Evolutionary conservation across 192 early-diverging fungal species (phyloP), one percentile per base, ranked within the genome.

Genomic region (Coemansia sp.): DNA sequence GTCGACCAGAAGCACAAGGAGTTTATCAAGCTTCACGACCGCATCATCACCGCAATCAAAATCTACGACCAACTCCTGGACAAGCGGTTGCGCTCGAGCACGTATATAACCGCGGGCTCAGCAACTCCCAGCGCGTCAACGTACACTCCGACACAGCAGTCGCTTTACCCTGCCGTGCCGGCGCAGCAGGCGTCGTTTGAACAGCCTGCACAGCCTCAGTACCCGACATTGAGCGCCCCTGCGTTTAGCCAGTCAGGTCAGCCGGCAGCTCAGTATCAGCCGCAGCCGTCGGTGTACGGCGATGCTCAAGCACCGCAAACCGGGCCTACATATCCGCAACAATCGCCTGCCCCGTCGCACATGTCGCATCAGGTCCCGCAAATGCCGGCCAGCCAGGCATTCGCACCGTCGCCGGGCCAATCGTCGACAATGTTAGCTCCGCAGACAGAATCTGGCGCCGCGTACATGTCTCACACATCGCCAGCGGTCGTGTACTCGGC

Each of bases 11-110:
- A 91, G 59, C 93, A 96, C 63, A 82, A 78, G 54, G 67, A 82
- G 40, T 84, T 90, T 45, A 80, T 85, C 35, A 86, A 91, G 22
- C 71, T 94, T 42, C 86, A 92, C 52, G 86, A 90, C 39, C 90
- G 92, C 56, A 79, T 98, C 21, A 72, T 85, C 25, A 81, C 82
- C 15, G 93, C 91, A 17, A 80, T 90, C 12, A 87, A 83, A 60
- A 81, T 87, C 20, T 98, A 97, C 49, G 94, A 98, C 66, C 82
- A 83, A 42, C 63, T 98, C 39, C 64, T 98, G 48, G 87, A 93
- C 50, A 87, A 88, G 65, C 78, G 84, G 23, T 68, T 89, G 48
- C 70, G 68, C n/a, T 71, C 68, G 14, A 75, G 68, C 58, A 38
- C 77, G 34, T 72, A 55, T 50, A 42, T 52, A 4, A 43, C 39